Evolutionary conservation across 257 asterid genomes (phyloP), one percentile per base, ranked within the genome.

Genomic region (Lycium ferocissimum): DNA sequence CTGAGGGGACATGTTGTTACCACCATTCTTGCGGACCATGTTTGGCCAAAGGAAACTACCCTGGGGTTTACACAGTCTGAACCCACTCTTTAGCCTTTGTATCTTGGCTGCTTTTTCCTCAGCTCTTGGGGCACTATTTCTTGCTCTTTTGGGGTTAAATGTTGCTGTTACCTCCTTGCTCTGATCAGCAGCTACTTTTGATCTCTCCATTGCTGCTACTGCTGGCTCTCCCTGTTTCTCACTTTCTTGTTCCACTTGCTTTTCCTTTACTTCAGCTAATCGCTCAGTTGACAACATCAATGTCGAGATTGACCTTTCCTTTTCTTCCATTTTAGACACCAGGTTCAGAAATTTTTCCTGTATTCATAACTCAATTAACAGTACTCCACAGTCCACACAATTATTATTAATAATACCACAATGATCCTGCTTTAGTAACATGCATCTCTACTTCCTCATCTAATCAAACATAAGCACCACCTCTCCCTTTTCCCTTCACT

Each of bases 41-140:
- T 91, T 92, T 66, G 99, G 99, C 99, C 99, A 97, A 3, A 92
- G 96, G 87, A 97, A 97, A 58, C 97, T 94, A 79, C 98, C 99
- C 88, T 97, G 96, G 49, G 99, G 99, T 65, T 92, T 97, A 92
- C 98, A 97, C 88, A 95, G 89, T 86, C 97, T 94, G 97, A 97
- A 97, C 43, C 99, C 99, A 85, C 99, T 97, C 93, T 93, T 97
- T 75, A 94, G 93, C 94, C 98, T 95, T 87, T 92, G 88, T 49
- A 94, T 91, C 91, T 89, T 95, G 73, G 94, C 98, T 89, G 97
- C 99, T 84, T 96, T 95, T 92, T 88, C 92, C 87, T 90, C 93
- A 61, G 88, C 95, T 62, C 85, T 85, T 47, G 80, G 83, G 49
- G 84, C 40, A 53, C 82, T 40, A 26, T 80, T 47, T 20, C 56